Base-by-base conservation (phyloP, 2,329 filamentous ascomycete genomes). In the Xylaria sp. region DNA sequence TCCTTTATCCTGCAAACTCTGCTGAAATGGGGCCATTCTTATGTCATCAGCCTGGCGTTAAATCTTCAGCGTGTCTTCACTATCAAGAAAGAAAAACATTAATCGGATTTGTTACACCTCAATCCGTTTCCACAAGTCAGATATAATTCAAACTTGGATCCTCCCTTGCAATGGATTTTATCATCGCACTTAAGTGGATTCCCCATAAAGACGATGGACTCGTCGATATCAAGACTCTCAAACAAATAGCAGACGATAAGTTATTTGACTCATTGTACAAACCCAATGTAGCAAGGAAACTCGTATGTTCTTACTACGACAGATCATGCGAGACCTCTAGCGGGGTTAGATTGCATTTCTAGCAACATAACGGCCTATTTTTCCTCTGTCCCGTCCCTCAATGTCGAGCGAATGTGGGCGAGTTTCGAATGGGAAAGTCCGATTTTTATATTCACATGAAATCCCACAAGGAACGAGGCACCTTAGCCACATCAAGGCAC, bases 61-160 rank as follows among this genome's bases (percentile, higher is more conserved):
- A 23, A 48, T 27, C 47, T n/a, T 12, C 47, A 3, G 23, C 47
- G 21, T 27, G 47, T 27, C 47, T 50, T 27, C 9, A 16, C 23
- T 50, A 27, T 2, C 2, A 50, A 27, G 18, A 16, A 9, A 50
- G 47, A 50, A 40, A 13, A 13, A 5, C 8, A 40, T 50, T 27
- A 25, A 50, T 50, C 47, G 47, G 47, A 50, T 27, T 50, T 18
- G 47, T 50, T 50, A 50, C 47, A 23, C 47, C 47, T 16, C 10
- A 50, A 18, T 23, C 5, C 47, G 21, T 50, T 12, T 50, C 23
- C 47, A 10, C 47, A 27, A 50, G 47, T 18, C 47, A 50, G 47
- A 18, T 50, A n/a, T 23, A 50, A 50, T 50, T 9, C 10, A 12
- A 50, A 50, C 18, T 27, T 50, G 23, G 9, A 9, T 16, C 13